Percentiles rank a stretch among this genome's conserved stretches.
Evolutionary conservation across 352 stramenopile genomes (phyloP).

Genomic region (Phytophthora pistaciae): DNA sequence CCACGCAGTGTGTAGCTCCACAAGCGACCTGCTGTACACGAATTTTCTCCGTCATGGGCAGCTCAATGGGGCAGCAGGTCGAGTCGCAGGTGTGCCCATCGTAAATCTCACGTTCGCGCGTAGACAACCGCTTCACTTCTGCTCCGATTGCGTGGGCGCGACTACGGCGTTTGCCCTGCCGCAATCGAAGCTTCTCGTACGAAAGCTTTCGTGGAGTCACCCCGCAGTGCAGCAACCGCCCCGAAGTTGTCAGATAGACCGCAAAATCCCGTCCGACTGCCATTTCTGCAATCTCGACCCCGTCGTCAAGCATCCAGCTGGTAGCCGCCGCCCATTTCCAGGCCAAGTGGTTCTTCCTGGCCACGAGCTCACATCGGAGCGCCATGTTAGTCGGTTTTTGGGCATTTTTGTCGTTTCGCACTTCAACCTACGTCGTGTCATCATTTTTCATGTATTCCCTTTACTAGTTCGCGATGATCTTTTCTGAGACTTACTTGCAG

Average conservation of each 20-base stretch:
- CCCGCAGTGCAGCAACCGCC: slow-evolving; percentile 28
- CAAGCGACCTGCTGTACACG: slow-evolving; percentile 46
- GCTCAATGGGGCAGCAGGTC: slow-evolving; percentile 11
- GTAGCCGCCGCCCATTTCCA: slow-evolving; percentile 27
- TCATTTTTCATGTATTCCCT: slow-evolving; percentile 7
- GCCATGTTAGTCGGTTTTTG: slow-evolving; percentile 7
- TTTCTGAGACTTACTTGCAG: slow-evolving; percentile 20
- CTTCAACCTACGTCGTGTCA: slow-evolving; percentile 10
- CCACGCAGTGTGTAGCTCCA: slow-evolving; percentile 51
- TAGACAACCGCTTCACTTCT: slow-evolving; percentile 32
- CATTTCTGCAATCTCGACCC: slow-evolving; percentile 21
- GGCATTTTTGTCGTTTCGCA: slow-evolving; percentile 20
- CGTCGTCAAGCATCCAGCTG: slow-evolving; percentile 17
- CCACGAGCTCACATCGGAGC: slow-evolving; percentile 28
- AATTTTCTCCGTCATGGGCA: slow-evolving; percentile 13
- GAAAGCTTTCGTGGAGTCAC: slow-evolving; percentile 13
- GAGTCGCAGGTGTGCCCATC: slow-evolving; percentile 26
- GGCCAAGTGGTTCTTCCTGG: slow-evolving; percentile 14
- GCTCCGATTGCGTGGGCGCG: slow-evolving; percentile 19
- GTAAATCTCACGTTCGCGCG: slow-evolving; percentile 6
- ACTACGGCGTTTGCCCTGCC: slow-evolving; percentile 14
- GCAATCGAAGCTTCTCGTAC: slow-evolving; percentile 31
- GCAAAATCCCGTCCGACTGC: slow-evolving; percentile 24
- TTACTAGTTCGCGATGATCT: slow-evolving; percentile 26
- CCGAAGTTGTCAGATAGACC: slow-evolving; percentile 25